Evolutionary conservation across 768 basidiomycete genomes (phyloP), one percentile per base, ranked within the genome.

Genomic region (Daedaleopsis sinensis): DNA sequence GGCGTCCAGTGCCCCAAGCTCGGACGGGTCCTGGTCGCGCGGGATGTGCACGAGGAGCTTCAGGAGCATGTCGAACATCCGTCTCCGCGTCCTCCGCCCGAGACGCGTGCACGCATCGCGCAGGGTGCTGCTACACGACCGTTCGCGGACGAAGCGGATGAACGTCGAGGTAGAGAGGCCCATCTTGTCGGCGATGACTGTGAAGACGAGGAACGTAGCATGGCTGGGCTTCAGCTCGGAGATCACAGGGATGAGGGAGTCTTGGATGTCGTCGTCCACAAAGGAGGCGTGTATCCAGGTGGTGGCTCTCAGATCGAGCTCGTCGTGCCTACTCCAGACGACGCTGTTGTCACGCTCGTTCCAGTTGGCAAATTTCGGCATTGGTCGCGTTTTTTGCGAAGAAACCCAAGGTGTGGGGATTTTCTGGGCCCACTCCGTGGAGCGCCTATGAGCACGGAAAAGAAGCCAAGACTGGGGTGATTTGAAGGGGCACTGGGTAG

Each of bases 391-490:
- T 10, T 38, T n/a, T 8, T n/a, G 9, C 12, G 21, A 24, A 32
- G 19, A 5, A 16, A 23, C 13, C 27, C 27, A 3, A 36, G 36
- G 5, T 11, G 48, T 8, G n/a, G n/a, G 21, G 6, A 10, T 19
- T 11, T 39, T 32, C 27, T 5, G 35, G 5, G 44, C 1, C 27
- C 15, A 32, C 10, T 38, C 9, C 4, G 42, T 36, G 1, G 36
- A 6, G 5, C 16, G 5, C 10, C 42, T n/a, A 8, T 35, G 27
- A 12, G 19, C 48, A 4, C 57, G 13, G 16, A 57, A 48, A 18
- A 58, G 27, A 15, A 52, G 12, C 57, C 57, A 58, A 35, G 57
- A 52, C 32, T 58, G 55, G 1, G 61, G 61, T 5, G 61, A 63
- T 35, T 59, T 58, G 43, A 39, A 63, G 9, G 63, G 54, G 18